A percentile compares a stretch with the other conserved stretches of the same genome.
Evolutionary conservation across 148 eudicot species (phyloP).

Genomic region (Hydrangea macrophylla): DNA sequence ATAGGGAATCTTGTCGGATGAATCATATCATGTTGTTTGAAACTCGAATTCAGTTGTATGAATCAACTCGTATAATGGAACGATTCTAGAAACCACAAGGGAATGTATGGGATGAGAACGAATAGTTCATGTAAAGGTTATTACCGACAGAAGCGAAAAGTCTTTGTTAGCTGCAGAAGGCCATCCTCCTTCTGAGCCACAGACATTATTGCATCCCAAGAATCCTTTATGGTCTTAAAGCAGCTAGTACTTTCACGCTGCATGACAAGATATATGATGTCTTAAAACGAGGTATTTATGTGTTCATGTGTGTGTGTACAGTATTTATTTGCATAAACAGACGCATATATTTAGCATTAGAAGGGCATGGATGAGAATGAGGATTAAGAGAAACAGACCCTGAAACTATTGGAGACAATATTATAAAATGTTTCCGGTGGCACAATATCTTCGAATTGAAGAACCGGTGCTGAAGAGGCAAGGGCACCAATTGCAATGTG

Average conservation of each 20-base stretch:
- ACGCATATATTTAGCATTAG: background rate
- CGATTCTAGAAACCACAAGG: too few species aligned
- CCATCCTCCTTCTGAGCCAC: conserved; percentile 55
- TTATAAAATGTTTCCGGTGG: conserved; percentile 77
- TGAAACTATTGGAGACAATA: conserved; percentile 72
- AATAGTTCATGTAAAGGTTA: background rate
- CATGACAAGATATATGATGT: conserved; percentile 7
- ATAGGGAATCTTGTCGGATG: too few species aligned
- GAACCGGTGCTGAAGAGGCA: conserved; percentile 91
- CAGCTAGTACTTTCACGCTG: conserved; percentile 85
- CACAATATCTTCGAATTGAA: conserved; percentile 89
- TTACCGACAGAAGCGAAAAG: conserved; percentile 74
- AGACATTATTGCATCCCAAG: conserved; percentile 61
- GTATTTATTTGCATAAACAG: too few species aligned
- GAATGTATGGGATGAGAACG: background rate
- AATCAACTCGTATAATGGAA: too few species aligned
- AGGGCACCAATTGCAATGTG: conserved; percentile 85
- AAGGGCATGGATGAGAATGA: background rate
- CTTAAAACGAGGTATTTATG: background rate
- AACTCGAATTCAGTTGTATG: too few species aligned
- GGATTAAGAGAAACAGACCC: conserved; percentile 35
- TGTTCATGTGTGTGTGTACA: too few species aligned
- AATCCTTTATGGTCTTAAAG: conserved; percentile 76
- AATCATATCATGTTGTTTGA: too few species aligned
- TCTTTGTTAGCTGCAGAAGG: conserved; percentile 51